Percentiles rank a stretch among this genome's conserved stretches.
Conservation (phyloP, 176 grass and related monocot species). For the Carex myosuroides region DNA sequence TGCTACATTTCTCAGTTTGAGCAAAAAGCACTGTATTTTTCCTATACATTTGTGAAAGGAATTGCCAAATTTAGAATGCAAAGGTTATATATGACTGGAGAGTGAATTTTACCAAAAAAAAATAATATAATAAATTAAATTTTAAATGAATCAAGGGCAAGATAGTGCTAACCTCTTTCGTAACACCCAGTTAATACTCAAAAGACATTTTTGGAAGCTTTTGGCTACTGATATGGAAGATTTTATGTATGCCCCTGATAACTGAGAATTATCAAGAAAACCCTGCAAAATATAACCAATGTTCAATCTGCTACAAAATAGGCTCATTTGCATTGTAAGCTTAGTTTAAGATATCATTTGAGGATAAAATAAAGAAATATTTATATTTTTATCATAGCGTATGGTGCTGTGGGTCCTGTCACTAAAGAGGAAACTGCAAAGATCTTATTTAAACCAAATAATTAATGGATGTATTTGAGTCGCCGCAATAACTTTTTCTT, state of each 20-base stretch:
- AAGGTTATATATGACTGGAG: neutral
- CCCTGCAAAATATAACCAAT: neutral
- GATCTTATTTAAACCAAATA: neutral
- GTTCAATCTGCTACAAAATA: neutral
- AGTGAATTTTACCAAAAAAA: neutral
- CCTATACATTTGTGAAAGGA: neutral
- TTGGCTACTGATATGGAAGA: neutral
- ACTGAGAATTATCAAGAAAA: neutral
- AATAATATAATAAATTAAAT: neutral
- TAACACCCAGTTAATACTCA: neutral
- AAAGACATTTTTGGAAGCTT: neutral
- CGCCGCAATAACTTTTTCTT: neutral
- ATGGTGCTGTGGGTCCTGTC: neutral
- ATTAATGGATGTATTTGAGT: neutral
- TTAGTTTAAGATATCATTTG: neutral
- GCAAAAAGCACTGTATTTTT: neutral
- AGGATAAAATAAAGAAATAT: neutral
- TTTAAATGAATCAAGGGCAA: neutral
- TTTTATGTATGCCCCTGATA: neutral
- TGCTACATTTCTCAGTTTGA: neutral
- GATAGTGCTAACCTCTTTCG: neutral
- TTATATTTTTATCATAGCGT: neutral
- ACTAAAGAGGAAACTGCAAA: too few species aligned
- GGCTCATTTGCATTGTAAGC: neutral
- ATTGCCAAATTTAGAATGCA: neutral